Base-by-base conservation (phyloP, 1,284 basidiomycete genomes). In the Apiotrichum akiyoshidainum region DNA sequence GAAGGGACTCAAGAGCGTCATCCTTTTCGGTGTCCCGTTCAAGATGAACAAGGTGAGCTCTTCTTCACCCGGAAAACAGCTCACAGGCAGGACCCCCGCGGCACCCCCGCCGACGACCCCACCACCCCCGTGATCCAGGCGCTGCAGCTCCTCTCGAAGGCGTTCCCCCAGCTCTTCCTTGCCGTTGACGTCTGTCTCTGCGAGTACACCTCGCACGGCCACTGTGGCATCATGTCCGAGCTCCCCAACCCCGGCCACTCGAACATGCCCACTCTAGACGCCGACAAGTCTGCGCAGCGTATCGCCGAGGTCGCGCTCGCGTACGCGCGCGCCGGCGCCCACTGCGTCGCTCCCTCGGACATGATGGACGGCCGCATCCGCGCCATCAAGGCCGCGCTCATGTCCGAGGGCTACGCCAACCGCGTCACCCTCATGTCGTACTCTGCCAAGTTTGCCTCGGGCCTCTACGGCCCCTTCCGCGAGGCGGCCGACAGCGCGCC, bases 331-430 rank as follows among this genome's bases (percentile, higher is more conserved):
- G 96, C 95, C 0, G 96, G 96, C 13, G 96, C 92, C 0, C 92
- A 99, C 78, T 95, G 93, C 71, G 95, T 99, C 59, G 96, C 96
- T 1, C 96, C 96, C 2, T 96, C 92, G 73, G 96, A 99, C 78
- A 99, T 99, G 96, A 99, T 99, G 94, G 96, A 99, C 74, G 95
- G 94, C 0, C 83, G 95, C 26, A 87, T 99, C 60, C 85, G 84
- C 58, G 85, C 87, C 11, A 99, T 99, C 80, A 99, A 98, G 79
- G 81, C 85, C 42, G 85, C 83, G 1, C 81, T 99, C 57, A 89
- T 96, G 59, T 86, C 90, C 61, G 83, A 83, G 42, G 90, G 92
- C 14, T 82, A 86, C 52, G 92, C 86, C 5, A 97, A 95, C 80
- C 83, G 86, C 70, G 89, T 90, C 72, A 89, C 90, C 5, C 82